Evolutionary conservation across 306 rosid species (phyloP).

Genomic region (Amphicarpaea edgeworthii): DNA sequence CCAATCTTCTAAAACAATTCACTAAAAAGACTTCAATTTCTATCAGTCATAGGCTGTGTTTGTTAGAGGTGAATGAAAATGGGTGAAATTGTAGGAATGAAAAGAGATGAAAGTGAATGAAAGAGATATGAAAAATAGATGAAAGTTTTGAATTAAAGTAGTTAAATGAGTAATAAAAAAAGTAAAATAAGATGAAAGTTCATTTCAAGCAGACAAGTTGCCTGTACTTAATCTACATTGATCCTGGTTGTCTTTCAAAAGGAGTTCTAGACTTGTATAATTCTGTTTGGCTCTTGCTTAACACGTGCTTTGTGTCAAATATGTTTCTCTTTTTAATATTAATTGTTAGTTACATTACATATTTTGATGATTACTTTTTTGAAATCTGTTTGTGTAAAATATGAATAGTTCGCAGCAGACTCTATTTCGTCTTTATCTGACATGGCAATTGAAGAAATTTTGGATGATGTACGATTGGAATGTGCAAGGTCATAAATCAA

Average conservation of each 20-base stretch:
- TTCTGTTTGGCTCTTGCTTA: slow-evolving; percentile 22
- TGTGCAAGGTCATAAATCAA: slow-evolving; percentile 79
- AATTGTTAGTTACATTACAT: slow-evolving; percentile 18
- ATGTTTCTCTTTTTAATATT: neutral
- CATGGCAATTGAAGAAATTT: slow-evolving; percentile 65
- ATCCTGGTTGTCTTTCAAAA: slow-evolving; percentile 16
- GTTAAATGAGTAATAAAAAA: too few species aligned
- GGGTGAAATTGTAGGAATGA: too few species aligned
- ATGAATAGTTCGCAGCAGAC: slow-evolving; percentile 67
- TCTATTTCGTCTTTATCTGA: slow-evolving; percentile 59
- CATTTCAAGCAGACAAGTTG: neutral
- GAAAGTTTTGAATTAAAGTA: too few species aligned
- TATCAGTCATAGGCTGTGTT: neutral
- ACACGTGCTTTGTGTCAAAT: slow-evolving; percentile 22
- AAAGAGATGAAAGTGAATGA: too few species aligned
- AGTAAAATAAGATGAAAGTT: too few species aligned
- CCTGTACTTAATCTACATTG: slow-evolving; percentile 27
- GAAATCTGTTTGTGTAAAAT: slow-evolving; percentile 30
- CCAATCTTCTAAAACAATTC: too few species aligned
- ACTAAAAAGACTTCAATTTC: too few species aligned
- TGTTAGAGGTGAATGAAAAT: too few species aligned
- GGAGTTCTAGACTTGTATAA: slow-evolving; percentile 13
- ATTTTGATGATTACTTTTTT: slow-evolving; percentile 40
- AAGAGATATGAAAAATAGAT: too few species aligned
- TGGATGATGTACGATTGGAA: slow-evolving; percentile 90